Conservation (phyloP, 2,329 filamentous ascomycete genomes). For the Pseudogymnoascus sp. region DNA sequence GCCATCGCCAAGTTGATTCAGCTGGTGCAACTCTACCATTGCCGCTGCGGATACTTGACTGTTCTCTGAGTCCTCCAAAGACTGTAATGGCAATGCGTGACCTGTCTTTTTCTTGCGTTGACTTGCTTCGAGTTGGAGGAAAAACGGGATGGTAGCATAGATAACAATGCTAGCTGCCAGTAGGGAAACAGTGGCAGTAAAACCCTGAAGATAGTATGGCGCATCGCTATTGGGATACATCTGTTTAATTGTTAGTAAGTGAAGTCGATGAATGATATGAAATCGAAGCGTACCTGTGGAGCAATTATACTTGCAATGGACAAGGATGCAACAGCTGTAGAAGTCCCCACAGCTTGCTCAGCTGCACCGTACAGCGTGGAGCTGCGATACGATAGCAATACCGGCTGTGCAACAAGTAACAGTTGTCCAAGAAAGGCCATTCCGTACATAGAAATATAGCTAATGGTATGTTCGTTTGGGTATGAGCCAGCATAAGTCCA, state of each 20-base stretch:
- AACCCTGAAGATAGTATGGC: conserved; percentile 16
- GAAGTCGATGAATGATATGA: background rate
- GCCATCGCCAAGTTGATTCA: conserved; percentile 1
- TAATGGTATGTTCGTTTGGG: background rate
- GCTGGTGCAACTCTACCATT: conserved; percentile 3
- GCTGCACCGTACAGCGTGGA: conserved; percentile 5
- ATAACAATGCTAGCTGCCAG: conserved; percentile 15
- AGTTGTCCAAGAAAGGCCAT: conserved; percentile 20
- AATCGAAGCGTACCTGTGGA: conserved; percentile 12
- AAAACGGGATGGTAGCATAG: background rate
- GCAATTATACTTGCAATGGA: background rate
- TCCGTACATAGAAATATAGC: conserved; percentile 14
- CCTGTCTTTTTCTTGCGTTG: conserved; percentile 5
- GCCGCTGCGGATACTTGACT: conserved; percentile 10
- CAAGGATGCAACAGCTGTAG: conserved; percentile 1
- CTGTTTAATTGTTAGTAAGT: background rate
- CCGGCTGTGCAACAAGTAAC: conserved; percentile 13
- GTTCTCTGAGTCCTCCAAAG: conserved; percentile 9
- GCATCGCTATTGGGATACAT: conserved; percentile 7
- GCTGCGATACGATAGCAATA: conserved; percentile 7
- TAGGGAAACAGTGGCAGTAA: conserved; percentile 14
- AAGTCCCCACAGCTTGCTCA: conserved; percentile 7
- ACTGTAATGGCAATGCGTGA: conserved; percentile 7
- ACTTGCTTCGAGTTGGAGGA: conserved; percentile 7
- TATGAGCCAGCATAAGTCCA: conserved; percentile 10